These are phyloP conservation scores for Penicillium sp. DNA, from an alignment of 2,329 filamentous ascomycete species.

Conservation along the genomic window DNA sequence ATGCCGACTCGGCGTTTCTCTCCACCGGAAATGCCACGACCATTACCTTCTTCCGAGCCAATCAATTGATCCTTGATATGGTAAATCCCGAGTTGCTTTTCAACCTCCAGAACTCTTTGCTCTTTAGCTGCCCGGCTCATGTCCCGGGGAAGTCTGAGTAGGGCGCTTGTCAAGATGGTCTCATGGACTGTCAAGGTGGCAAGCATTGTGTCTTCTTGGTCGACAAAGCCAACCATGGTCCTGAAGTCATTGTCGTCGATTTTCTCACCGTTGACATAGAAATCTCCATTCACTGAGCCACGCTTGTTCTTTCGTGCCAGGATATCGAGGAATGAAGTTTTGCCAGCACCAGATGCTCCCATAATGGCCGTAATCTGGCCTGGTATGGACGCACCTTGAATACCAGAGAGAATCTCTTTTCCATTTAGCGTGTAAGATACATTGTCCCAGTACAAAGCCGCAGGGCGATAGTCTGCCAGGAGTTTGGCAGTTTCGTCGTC, in stretches of 20 bases:
- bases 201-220: slow-evolving; percentile 96
- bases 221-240: slow-evolving; percentile 91
- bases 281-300: slow-evolving; percentile 72
- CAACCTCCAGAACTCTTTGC: slow-evolving; percentile 85
- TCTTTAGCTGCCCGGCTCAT: slow-evolving; percentile 89
- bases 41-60: slow-evolving; percentile 90
- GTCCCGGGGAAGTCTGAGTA: slow-evolving; percentile 84
- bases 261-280: slow-evolving; percentile 91
- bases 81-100: slow-evolving; percentile 91
- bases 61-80: slow-evolving; percentile 94
- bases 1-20: slow-evolving; percentile 96
- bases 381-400: slow-evolving; percentile 83
- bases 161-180: slow-evolving; percentile 90
- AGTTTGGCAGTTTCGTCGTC: slow-evolving; percentile 84
- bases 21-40: slow-evolving; percentile 92
- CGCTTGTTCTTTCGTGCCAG: slow-evolving; percentile 96
- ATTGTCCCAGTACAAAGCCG: slow-evolving; percentile 81
- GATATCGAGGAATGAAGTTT: slow-evolving; percentile 96
- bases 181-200: slow-evolving; percentile 96
- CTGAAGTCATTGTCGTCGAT: slow-evolving; percentile 81
- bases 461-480: slow-evolving; percentile 87
- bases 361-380: slow-evolving; percentile 98
- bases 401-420: slow-evolving; percentile 75
- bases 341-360: slow-evolving; percentile 95
- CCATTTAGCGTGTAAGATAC: slow-evolving; percentile 84